Base-by-base conservation (phyloP, 202 grass and related monocot species). In the Sporobolus alterniflorus region DNA sequence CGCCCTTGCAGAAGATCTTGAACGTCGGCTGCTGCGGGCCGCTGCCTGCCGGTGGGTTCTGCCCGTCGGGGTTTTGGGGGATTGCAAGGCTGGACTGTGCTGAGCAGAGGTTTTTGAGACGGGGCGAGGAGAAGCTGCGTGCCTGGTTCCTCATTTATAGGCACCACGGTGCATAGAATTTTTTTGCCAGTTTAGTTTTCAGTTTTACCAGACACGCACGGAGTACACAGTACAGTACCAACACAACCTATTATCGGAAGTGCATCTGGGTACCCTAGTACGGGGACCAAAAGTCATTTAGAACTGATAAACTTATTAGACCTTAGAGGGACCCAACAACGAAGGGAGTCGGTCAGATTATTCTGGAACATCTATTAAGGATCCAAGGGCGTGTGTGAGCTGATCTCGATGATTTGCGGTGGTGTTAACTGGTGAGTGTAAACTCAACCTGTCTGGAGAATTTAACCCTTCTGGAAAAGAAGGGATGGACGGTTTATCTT, bases 1-100 rank as follows among this genome's bases (percentile, higher is more conserved):
- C 82, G 32, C 92, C 89, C 61, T 79, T 84, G 92, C 92, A 85
- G 86, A 93, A 93, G 89, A 98, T 91, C 87, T 92, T 95, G 64
- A 98, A 94, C 4, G 92, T 98, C 6, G 92, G 86, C 59, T 85
- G 74, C 49, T 84, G 84, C 12, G 41, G 68, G 13, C 49, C 83
- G 60, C 52, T 21, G 51, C 11, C 11, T 59, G 62, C 61, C 30
- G 90, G 83, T 1, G 55, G 93, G 62, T 83, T 72, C 76, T 88
- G 72, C 36, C 77, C 77, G 41, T 89, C 28, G 34, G 42, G 82
- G 21, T 67, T 91, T 91, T 41, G 71, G 67, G 70, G 41, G 54
- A 8, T 10, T 55, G 51, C 3, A 29, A 67, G 20, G 44, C 33
- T 50, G 71, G 70, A 21, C 73, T 44, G 76, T 5, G 55, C 55